phyloP scores from a whole-genome alignment of 2,329 filamentous ascomycete species.

The Cordyceps cicadae region DNA sequence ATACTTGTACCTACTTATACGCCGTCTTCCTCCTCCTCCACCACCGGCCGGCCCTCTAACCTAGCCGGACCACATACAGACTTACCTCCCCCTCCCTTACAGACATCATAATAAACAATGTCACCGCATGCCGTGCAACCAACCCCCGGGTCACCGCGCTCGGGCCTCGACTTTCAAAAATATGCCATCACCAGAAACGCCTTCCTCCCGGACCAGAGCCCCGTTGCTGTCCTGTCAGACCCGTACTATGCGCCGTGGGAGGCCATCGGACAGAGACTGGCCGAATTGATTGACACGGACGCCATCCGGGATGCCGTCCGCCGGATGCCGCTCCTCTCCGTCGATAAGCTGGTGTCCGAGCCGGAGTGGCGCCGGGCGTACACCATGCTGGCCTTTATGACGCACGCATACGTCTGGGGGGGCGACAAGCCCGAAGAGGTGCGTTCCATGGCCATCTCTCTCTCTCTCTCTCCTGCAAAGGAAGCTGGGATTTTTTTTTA shows the following conservation, averaged over 20 bases:
- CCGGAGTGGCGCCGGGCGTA: conserved; percentile 78
- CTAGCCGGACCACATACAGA: background rate
- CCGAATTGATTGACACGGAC: conserved; percentile 55
- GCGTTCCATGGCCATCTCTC: conserved; percentile 14
- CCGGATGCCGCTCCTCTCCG: conserved; percentile 60
- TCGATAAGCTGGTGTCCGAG: conserved; percentile 52
- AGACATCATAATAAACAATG: conserved; percentile 21
- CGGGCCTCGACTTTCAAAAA: conserved; percentile 23
- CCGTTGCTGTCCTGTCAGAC: conserved; percentile 56
- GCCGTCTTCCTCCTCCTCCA: background rate
- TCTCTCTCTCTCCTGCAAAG: no score
- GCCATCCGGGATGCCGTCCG: conserved; percentile 57
- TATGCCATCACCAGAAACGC: conserved; percentile 49
- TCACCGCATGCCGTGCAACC: conserved; percentile 33
- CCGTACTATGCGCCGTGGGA: conserved; percentile 79
- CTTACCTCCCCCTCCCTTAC: background rate
- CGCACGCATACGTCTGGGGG: conserved; percentile 87
- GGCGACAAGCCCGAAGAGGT: conserved; percentile 67
- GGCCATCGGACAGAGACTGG: conserved; percentile 56
- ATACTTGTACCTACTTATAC: background rate
- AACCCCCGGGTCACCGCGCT: conserved; percentile 14
- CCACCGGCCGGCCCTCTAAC: background rate
- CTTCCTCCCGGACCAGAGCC: conserved; percentile 67
- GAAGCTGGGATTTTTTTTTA: no score
- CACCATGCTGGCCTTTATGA: conserved; percentile 66